Conservation (phyloP, 1,284 basidiomycete species). For the Phylloporus sp. region DNA sequence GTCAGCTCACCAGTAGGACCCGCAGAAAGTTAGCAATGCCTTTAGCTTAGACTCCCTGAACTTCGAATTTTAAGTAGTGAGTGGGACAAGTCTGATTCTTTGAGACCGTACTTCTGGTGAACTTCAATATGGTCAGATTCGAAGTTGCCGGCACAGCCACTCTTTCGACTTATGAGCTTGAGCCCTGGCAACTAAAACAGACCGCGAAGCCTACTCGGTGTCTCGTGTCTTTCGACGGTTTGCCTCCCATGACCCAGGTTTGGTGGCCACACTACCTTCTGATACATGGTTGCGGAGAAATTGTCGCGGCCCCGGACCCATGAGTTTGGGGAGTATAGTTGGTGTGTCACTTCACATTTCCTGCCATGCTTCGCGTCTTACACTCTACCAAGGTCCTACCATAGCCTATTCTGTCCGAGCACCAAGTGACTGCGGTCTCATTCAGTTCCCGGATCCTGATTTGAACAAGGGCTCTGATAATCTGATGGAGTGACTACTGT, state of each 20-base stretch:
- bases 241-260: no score
- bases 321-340: not conserved
- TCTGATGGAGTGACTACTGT: not conserved
- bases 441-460: no score
- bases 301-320: not conserved
- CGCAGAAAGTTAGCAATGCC: not conserved
- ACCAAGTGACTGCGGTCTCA: no score
- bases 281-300: slow-evolving; percentile 2
- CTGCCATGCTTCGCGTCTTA: not conserved
- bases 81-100: not conserved
- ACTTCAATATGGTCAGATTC: not conserved
- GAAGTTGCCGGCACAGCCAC: not conserved
- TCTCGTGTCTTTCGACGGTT: no score
- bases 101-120: no score
- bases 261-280: no score
- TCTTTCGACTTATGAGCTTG: no score
- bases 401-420: no score
- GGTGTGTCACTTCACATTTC: not conserved
- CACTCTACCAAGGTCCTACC: no score
- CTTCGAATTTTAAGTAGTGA: not conserved
- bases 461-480: not conserved
- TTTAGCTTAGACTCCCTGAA: not conserved
- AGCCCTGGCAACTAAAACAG: no score
- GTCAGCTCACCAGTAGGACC: not conserved
- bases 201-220: no score